These are phyloP conservation scores for Aureoboletus auriporus DNA, from an alignment of 768 basidiomycete genomes.

Conservation along the genomic window DNA sequence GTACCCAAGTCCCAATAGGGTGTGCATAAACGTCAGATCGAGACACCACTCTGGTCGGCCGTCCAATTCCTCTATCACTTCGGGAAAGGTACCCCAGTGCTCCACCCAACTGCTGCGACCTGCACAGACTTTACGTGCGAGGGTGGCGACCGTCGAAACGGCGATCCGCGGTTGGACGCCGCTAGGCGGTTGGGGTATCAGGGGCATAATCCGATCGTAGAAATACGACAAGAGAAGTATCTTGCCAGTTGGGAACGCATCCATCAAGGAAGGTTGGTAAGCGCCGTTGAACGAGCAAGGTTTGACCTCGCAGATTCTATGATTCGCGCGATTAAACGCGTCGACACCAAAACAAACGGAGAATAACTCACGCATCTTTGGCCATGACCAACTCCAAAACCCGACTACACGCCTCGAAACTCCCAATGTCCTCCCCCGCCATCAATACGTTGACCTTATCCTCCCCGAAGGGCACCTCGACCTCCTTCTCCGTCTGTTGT, in stretches of 20 bases:
- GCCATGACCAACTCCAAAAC: slow-evolving; percentile 88
- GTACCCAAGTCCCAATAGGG: slow-evolving; percentile 82
- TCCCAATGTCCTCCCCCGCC: slow-evolving; percentile 77
- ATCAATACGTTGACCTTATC: slow-evolving; percentile 68
- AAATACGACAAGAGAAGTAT: slow-evolving; percentile 96
- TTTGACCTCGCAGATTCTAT: slow-evolving; percentile 79
- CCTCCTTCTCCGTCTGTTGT: slow-evolving; percentile 52
- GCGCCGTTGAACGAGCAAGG: slow-evolving; percentile 98
- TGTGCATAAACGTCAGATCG: slow-evolving; percentile 94
- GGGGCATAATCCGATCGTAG: slow-evolving; percentile 87
- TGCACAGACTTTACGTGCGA: slow-evolving; percentile 70
- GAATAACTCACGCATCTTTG: slow-evolving; percentile 74
- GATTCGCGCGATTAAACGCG: neutral
- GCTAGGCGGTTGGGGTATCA: slow-evolving; percentile 42
- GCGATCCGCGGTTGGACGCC: slow-evolving; percentile 33
- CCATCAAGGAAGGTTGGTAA: slow-evolving; percentile 89
- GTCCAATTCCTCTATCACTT: slow-evolving; percentile 63
- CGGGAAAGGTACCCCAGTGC: slow-evolving; percentile 42
- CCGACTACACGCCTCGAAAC: slow-evolving; percentile 81
- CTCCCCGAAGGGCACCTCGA: slow-evolving; percentile 56
- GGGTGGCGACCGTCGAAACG: slow-evolving; percentile 54
- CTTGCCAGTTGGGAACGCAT: slow-evolving; percentile 83
- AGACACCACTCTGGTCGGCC: slow-evolving; percentile 93
- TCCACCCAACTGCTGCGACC: slow-evolving; percentile 59
- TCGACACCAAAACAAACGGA: neutral